Evolutionary conservation across 164 flowering plant species (phyloP), one percentile per base, ranked within the genome.

Genomic region (Magnolia changhungtana): DNA sequence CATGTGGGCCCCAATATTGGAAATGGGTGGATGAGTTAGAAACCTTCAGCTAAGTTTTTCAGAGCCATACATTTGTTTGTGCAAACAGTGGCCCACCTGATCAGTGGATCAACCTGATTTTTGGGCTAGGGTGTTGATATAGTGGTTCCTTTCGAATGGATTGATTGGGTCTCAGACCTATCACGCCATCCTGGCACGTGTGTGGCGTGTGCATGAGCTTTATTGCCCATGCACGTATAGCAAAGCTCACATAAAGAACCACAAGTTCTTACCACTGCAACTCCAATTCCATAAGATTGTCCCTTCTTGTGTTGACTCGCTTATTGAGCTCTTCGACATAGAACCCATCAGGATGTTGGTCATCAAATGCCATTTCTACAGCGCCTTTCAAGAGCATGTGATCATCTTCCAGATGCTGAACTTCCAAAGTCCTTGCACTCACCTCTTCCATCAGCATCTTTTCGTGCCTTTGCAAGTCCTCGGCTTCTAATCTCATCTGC

Each of bases 291-390:
- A 49, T 58, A 74, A 88, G 82, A 65, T 82, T 82, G 8, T 59
- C 73, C 78, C 65, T 87, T 79, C 75, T 81, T 50, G 84, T 74
- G 66, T 83, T 81, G 64, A 88, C 69, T 79, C 76, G 83, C 51
- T 79, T 82, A 50, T 75, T 84, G 72, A 89, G 86, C 78, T 86
- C 87, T 58, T 85, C 84, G 51, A 84, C 29, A 71, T 81, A 80
- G 76, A 76, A 87, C 23, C 84, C 87, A 74, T 77, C 11, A 23
- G 87, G 77, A 68, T 87, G 86, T n/a, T 82, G 80, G 58, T 88
- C 85, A 80, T 88, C 89, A 72, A 80, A 80, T 70, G 83, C 85
- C 92, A 88, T 87, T 71, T 82, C 84, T 55, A 72, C 77, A 8
- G 88, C 88, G n/a, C 74, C 85, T 78, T 89, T 86, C 71, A 87